phyloP scores from a whole-genome alignment of 2,329 filamentous ascomycete species.

The Nakataea oryzae region DNA sequence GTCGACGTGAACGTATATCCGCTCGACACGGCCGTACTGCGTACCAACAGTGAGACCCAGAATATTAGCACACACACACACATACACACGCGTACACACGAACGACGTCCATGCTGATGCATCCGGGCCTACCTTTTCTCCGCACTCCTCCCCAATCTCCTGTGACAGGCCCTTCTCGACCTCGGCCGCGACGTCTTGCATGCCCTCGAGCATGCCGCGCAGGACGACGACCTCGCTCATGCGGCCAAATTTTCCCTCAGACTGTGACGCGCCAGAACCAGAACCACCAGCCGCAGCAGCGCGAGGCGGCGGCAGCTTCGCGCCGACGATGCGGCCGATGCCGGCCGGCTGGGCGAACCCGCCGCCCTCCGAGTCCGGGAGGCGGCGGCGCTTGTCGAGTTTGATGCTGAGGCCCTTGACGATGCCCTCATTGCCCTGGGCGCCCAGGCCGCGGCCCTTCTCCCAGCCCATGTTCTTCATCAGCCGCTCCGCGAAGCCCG shows the following conservation, averaged over 20 bases:
- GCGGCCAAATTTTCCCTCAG: slow-evolving; percentile 45
- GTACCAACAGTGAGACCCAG: background rate
- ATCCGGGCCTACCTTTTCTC: slow-evolving; percentile 48
- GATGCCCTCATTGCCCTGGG: slow-evolving; percentile 61
- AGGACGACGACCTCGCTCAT: slow-evolving; percentile 80
- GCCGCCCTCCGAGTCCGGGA: slow-evolving; percentile 66
- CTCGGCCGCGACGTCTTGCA: slow-evolving; percentile 68
- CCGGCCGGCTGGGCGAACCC: slow-evolving; percentile 58
- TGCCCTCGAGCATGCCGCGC: slow-evolving; percentile 73
- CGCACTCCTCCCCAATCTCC: slow-evolving; percentile 92
- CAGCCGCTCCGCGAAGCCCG: slow-evolving; percentile 75
- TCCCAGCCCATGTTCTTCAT: slow-evolving; percentile 94
- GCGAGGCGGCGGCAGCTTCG: slow-evolving; percentile 43
- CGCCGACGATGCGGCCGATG: slow-evolving; percentile 72
- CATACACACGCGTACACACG: too few species aligned
- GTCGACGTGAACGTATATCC: slow-evolving; percentile 62
- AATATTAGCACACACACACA: background rate
- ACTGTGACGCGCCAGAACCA: slow-evolving; percentile 35
- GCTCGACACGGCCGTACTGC: slow-evolving; percentile 73
- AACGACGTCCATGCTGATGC: background rate
- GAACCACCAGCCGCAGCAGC: slow-evolving; percentile 45
- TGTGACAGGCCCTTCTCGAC: slow-evolving; percentile 69
- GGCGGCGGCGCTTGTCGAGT: slow-evolving; percentile 76
- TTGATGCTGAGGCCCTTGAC: slow-evolving; percentile 73
- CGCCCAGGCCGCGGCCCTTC: slow-evolving; percentile 78